Evolutionary conservation across 163 green algal species (phyloP), one percentile per base, ranked within the genome.

Genomic region (Trebouxia gelatinosa): DNA sequence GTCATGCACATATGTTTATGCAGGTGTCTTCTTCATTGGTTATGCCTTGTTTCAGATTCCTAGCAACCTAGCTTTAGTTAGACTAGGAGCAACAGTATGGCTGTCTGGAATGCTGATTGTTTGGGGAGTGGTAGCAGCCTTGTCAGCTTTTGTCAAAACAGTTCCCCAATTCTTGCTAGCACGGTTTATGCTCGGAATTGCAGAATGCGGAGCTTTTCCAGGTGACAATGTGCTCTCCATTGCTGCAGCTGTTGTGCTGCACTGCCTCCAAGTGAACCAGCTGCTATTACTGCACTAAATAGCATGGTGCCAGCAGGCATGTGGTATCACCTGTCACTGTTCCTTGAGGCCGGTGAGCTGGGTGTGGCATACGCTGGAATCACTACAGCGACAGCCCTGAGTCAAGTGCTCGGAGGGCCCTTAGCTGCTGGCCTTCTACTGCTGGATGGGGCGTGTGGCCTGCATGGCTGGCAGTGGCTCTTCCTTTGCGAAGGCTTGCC

Each of bases 401-500:
- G 43, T 38, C 74, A 83, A 32, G 80, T 90, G 29, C 21, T 79
- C 4, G 83, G 83, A 4, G 83, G 58, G 2, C 83, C 80, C n/a
- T 57, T 87, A 19, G 83, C 83, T 7, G 83, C 83, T 6, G 74
- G 2, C 32, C 34, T 82, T 16, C 54, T 82, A 35, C 29, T 64
- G 37, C 78, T 84, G 48, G 79, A 84, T 67, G 85, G 85, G 6
- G n/a, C 72, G 5, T 51, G 74, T n/a, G 85, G 82, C 5, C 62
- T 90, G 78, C 68, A 70, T 23, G 85, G 85, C 38, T 90, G 86
- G 86, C 85, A 85, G 51, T 90, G 82, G 85, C 75, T 87, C 17
- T 66, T 78, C 26, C 6, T 78, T 0, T 48, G 51, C 39, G 71
- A 78, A 61, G 71, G 80, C 13, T 6, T 85, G 29, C 77, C 78